These are phyloP conservation scores for Elongisporangium anandrum DNA, from an alignment of 352 stramenopile species.

Conservation along the genomic window DNA sequence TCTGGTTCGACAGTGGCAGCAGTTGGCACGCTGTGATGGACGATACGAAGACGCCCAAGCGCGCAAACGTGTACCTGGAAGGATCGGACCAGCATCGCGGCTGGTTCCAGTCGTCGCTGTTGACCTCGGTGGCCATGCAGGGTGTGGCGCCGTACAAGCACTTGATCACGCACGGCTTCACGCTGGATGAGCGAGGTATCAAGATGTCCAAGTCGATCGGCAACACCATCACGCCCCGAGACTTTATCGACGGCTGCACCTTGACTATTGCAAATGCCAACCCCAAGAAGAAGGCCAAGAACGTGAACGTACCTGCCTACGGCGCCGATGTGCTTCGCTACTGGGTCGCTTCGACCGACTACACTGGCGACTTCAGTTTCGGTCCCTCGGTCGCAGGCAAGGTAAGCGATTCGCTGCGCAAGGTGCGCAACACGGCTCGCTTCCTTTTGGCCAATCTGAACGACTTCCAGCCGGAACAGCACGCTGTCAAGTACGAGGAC, in stretches of 20 bases:
- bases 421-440: constrained; percentile 95
- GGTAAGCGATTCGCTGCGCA: constrained; percentile 72
- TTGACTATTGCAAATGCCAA: constrained; percentile 68
- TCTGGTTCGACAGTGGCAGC: constrained; percentile 98
- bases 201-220: constrained; percentile 99
- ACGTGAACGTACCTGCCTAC: constrained; percentile 84
- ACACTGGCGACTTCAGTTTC: constrained; percentile 94
- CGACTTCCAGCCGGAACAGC: constrained; percentile 87
- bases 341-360: constrained; percentile 98
- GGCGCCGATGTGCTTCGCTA: constrained; percentile 96
- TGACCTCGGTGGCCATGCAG: constrained; percentile 90
- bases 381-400: constrained; percentile 90
- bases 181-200: constrained; percentile 96
- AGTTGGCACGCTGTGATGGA: constrained; percentile 72
- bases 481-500: constrained; percentile 85
- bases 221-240: constrained; percentile 93
- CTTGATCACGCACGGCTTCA: constrained; percentile 98
- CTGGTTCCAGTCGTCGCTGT: constrained; percentile 98
- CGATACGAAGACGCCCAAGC: constrained; percentile 56
- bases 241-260: constrained; percentile 93
- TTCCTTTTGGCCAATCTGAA: constrained; percentile 97
- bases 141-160: constrained; percentile 91
- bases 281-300: constrained; percentile 62
- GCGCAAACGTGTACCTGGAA: constrained; percentile 97
- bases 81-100: constrained; percentile 97